These are phyloP conservation scores for Bertia moriformis DNA, from an alignment of 2,329 filamentous ascomycete genomes.

Conservation along the genomic window DNA sequence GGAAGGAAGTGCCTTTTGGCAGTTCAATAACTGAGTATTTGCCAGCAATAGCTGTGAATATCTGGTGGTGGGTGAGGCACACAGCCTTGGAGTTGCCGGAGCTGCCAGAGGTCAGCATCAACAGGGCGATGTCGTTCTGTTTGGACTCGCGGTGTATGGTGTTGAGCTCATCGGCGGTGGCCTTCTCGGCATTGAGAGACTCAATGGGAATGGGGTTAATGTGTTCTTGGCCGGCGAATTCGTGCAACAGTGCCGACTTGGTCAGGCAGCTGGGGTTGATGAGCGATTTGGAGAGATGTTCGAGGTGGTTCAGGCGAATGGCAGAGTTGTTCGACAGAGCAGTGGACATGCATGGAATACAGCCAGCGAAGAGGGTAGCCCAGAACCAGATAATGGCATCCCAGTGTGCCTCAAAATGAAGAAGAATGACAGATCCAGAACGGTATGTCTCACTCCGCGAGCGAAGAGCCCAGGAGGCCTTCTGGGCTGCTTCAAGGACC, in stretches of 20 bases:
- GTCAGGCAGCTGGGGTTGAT: neutral
- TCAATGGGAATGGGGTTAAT: neutral
- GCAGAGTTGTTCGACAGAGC: conserved; percentile 7
- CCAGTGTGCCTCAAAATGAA: conserved; percentile 9
- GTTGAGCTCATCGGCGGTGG: neutral
- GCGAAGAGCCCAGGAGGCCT: no score
- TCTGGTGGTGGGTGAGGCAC: conserved; percentile 22
- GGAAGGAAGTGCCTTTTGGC: conserved; percentile 14
- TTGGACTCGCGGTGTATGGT: neutral
- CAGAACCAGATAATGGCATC: conserved; percentile 12
- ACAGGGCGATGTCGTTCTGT: conserved; percentile 10
- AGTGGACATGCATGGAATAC: conserved; percentile 7
- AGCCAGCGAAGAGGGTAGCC: conserved; percentile 8
- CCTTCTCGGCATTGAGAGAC: no score
- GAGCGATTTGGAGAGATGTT: neutral
- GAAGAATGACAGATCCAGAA: conserved; percentile 4
- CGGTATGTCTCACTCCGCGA: no score
- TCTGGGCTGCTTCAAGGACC: no score
- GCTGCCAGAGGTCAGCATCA: conserved; percentile 38
- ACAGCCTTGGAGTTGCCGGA: conserved; percentile 35
- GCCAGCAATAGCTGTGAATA: conserved; percentile 22
- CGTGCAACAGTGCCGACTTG: neutral
- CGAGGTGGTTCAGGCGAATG: conserved; percentile 7
- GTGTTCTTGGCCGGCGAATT: no score
- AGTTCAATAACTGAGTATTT: conserved; percentile 17